phyloP scores from a whole-genome alignment of 1,284 basidiomycete species.

The Ustilago trichophora region DNA sequence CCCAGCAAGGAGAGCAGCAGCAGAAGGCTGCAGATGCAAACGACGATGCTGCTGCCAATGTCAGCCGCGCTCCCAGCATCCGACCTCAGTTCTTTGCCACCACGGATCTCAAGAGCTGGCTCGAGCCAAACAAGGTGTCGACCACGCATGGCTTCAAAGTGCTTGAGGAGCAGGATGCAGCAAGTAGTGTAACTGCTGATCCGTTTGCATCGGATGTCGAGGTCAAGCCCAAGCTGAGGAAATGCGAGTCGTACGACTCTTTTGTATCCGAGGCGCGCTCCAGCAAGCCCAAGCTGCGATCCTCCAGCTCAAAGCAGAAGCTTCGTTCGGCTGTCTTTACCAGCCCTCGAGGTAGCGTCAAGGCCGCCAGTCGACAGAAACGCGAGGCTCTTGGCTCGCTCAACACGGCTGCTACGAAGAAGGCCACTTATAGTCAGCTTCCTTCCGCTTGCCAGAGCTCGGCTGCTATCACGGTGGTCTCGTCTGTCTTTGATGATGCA shows the following conservation, averaged over 20 bases:
- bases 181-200: constrained; percentile 14
- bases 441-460: constrained; percentile 31
- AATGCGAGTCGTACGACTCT: constrained; percentile 9
- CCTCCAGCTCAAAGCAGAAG: constrained; percentile 23
- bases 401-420: constrained; percentile 4
- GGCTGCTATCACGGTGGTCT: constrained; percentile 26
- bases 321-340: neutral
- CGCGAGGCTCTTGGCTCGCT: constrained; percentile 9
- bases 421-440: constrained; percentile 4
- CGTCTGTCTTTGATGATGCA: constrained; percentile 39
- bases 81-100: constrained; percentile 57
- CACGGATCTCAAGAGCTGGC: constrained; percentile 58
- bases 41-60: neutral
- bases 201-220: constrained; percentile 33
- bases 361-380: constrained; percentile 18
- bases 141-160: constrained; percentile 39
- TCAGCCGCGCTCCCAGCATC: constrained; percentile 55
- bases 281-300: constrained; percentile 18
- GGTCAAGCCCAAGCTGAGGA: neutral
- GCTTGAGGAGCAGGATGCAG: constrained; percentile 18
- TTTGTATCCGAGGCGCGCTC: neutral
- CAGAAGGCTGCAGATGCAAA: neutral
- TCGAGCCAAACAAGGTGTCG: constrained; percentile 29
- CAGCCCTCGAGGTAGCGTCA: neutral
- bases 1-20: neutral